Base-by-base conservation (phyloP, 208 protist genomes). In the Paratrypanosoma confusum region DNA sequence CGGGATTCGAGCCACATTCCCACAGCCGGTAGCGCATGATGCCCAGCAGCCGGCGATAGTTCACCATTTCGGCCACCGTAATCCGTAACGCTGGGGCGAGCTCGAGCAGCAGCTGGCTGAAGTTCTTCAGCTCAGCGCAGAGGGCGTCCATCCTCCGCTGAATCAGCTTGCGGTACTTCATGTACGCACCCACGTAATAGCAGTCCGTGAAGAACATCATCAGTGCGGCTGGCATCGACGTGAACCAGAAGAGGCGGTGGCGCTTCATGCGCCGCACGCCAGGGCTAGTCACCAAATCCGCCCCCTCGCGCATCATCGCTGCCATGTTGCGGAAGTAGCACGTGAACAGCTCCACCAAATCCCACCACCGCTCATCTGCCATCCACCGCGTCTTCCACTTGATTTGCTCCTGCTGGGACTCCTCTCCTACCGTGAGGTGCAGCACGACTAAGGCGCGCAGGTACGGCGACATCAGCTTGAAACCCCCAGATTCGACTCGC, bases 391-490 rank as follows among this genome's bases (percentile, higher is more conserved):
- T n/a, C n/a, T n/a, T n/a, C n/a, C n/a, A n/a, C 25, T 55, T 51
- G 46, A 61, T 27, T 28, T 71, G 66, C 14, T 55, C 52, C 10
- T 61, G 34, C n/a, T 50, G 52, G 24, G 56, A 59, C 25, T 64
- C 66, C n/a, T 67, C 58, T 20, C 40, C 56, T 0, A 61, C 43
- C 33, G 72, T 69, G 37, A 87, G 72, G 49, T 80, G 74, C 1
- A 87, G 63, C 28, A 58, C 60, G 22, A 81, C 63, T 26, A 81
- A 57, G 1, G 75, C 58, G 46, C 59, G 63, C 3, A 87, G 46
- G 53, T 77, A 81, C 7, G 72, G 65, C 34, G 73, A 72, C 31
- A 76, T 48, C 34, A 87, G 57, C 33, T 60, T 58, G 51, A 81
- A 71, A 18, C 43, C 28, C n/a, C 28, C 39, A 13, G 21, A 10